Conservation (phyloP, 139 green algal species). For the Nannochloris sp. region DNA sequence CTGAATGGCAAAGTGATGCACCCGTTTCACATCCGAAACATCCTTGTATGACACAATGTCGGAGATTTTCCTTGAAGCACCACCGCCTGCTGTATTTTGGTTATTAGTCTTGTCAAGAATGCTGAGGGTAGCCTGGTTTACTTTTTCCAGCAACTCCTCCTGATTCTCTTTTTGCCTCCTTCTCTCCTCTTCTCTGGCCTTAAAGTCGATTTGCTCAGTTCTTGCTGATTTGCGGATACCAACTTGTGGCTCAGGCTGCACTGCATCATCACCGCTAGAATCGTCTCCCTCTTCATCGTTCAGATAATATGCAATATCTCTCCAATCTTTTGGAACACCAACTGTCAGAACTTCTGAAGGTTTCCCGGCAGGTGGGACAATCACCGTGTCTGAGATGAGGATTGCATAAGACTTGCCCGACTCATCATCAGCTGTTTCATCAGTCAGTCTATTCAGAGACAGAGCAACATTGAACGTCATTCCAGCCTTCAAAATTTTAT, state of each 20-base stretch:
- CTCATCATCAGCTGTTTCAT: slow-evolving; percentile 13
- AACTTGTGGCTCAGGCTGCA: slow-evolving; percentile 21
- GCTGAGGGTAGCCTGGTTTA: slow-evolving; percentile 77
- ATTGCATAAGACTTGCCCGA: slow-evolving; percentile 43
- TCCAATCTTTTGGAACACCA: slow-evolving; percentile 41
- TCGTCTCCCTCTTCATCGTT: slow-evolving; percentile 39
- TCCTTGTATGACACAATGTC: slow-evolving; percentile 70
- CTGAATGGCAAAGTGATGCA: slow-evolving; percentile 58
- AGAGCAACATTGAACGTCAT: slow-evolving; percentile 68
- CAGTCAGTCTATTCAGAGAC: slow-evolving; percentile 12
- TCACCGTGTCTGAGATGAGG: slow-evolving; percentile 83
- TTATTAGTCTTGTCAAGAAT: slow-evolving; percentile 19
- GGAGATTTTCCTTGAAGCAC: slow-evolving; percentile 28
- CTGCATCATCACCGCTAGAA: slow-evolving; percentile 22
- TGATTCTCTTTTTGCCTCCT: slow-evolving; percentile 63
- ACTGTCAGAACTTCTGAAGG: slow-evolving; percentile 55
- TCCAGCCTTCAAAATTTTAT: slow-evolving; percentile 26
- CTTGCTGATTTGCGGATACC: slow-evolving; percentile 39
- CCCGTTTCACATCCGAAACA: slow-evolving; percentile 57
- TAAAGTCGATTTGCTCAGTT: slow-evolving; percentile 68
- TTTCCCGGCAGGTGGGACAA: slow-evolving; percentile 41
- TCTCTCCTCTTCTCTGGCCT: slow-evolving; percentile 52
- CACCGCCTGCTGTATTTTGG: not conserved
- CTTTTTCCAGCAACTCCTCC: slow-evolving; percentile 64
- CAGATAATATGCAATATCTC: slow-evolving; percentile 57